A percentile compares a stretch with the other conserved stretches of the same genome.
These are phyloP conservation scores for Volutella citrinella DNA, from an alignment of 2,329 filamentous ascomycete species.

Conservation along the genomic window DNA sequence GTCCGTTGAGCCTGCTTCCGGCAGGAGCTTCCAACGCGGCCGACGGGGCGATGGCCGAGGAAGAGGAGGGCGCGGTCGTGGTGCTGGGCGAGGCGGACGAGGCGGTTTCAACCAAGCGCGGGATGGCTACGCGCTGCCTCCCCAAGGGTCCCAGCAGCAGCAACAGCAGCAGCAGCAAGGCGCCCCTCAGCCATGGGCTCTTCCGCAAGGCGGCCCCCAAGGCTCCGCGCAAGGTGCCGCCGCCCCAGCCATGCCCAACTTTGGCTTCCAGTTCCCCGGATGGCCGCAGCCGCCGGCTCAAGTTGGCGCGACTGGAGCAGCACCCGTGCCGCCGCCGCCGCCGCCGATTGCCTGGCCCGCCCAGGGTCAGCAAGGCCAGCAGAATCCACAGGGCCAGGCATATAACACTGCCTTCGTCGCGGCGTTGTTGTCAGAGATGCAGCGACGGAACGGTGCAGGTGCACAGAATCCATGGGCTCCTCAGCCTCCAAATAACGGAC, in stretches of 20 bases:
- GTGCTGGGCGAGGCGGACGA: conserved; percentile 38
- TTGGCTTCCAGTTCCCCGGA: conserved; percentile 42
- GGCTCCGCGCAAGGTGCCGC: conserved; percentile 14
- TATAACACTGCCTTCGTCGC: conserved; percentile 59
- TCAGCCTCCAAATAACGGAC: conserved; percentile 26
- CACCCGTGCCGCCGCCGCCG: conserved; percentile 41
- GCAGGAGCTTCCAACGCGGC: conserved; percentile 33
- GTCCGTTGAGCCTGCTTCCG: conserved; percentile 31
- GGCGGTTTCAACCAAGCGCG: conserved; percentile 31
- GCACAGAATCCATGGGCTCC: conserved; percentile 27
- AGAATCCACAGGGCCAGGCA: conserved; percentile 43
- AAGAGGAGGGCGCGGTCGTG: conserved; percentile 40
- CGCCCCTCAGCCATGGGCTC: conserved; percentile 5
- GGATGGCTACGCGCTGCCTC: conserved; percentile 42
- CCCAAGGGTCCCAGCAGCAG: conserved; percentile 27
- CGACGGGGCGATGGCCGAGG: conserved; percentile 47
- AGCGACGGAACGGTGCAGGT: conserved; percentile 27
- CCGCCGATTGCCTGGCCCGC: conserved; percentile 32
- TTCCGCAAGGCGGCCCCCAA: conserved; percentile 15
- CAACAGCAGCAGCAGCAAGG: conserved; percentile 34
- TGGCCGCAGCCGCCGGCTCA: conserved; percentile 36
- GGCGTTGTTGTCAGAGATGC: conserved; percentile 44
- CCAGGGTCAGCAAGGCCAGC: conserved; percentile 31
- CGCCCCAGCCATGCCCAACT: conserved; percentile 28
- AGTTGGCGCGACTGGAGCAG: conserved; percentile 25